Evolutionary conservation across 768 basidiomycete species (phyloP), one percentile per base, ranked within the genome.

Genomic region (Chiua virens): DNA sequence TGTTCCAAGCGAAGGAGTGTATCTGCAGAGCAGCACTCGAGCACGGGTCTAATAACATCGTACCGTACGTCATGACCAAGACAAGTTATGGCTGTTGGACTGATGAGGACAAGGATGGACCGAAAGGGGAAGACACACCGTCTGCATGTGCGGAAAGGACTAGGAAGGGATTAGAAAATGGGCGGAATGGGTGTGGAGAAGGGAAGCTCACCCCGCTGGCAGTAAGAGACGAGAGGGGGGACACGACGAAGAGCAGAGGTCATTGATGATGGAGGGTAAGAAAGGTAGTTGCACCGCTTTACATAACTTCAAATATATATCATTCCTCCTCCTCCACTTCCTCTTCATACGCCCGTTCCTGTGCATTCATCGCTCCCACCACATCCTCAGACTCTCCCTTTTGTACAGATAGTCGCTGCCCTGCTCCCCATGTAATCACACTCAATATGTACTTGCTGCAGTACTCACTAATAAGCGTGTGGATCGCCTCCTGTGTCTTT

Each of bases 391-490:
- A 81, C 41, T 86, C 76, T 4, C 89, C 88, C 56, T 89, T 89
- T 64, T 92, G 87, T 35, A 84, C 79, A 23, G 88, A 83, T 42
- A 93, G 77, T 45, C 91, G 75, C 74, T 87, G 87, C 41, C 91
- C 91, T 93, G 45, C 30, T 36, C 37, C 39, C n/a, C 18, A 37
- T 49, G 47, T 60, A 22, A 54, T 44, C 38, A 55, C 21, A 49
- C 34, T 42, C 36, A 44, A 32, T 44, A 52, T 47, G 36, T 45
- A 28, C 36, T 18, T 30, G 6, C 45, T n/a, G n/a, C n/a, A n/a
- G n/a, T n/a, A 78, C 92, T 65, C 61, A 98, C 96, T 86, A 62
- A 98, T 98, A 20, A 98, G 79, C 3, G 86, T 89, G 62, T 95
- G 91, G 55, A 98, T 90, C 6, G 94, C 83, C 68, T 95, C 90